Evolutionary conservation across 495 filamentous ascomycete species (phyloP).

Genomic region (Penicillium samsonianum): DNA sequence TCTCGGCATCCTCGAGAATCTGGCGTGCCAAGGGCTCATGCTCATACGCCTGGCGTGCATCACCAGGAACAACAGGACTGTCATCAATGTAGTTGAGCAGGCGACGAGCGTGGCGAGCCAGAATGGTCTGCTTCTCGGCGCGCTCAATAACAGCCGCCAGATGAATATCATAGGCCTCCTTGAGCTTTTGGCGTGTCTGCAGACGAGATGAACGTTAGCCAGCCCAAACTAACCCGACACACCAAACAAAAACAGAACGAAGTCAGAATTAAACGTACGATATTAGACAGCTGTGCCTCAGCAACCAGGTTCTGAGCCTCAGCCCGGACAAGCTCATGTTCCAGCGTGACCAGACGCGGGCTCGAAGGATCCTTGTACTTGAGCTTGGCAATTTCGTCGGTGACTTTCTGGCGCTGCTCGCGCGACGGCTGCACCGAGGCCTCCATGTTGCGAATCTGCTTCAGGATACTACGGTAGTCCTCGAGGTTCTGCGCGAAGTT

Average conservation of each 20-base stretch:
- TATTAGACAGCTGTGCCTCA: slow-evolving; percentile 93
- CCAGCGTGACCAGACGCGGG: slow-evolving; percentile 71
- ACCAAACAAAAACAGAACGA: not conserved
- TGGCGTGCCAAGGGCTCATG: slow-evolving; percentile 66
- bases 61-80: slow-evolving; percentile 84
- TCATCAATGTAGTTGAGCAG: slow-evolving; percentile 90
- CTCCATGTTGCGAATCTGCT: slow-evolving; percentile 91
- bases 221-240: not conserved
- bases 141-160: slow-evolving; percentile 88
- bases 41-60: slow-evolving; percentile 66
- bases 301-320: slow-evolving; percentile 96
- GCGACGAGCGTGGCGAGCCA: slow-evolving; percentile 84
- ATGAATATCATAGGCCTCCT: slow-evolving; percentile 87
- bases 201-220: slow-evolving; percentile 13
- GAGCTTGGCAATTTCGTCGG: slow-evolving; percentile 85
- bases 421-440: slow-evolving; percentile 87
- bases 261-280: slow-evolving; percentile 52
- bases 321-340: slow-evolving; percentile 93
- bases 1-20: slow-evolving; percentile 90
- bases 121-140: slow-evolving; percentile 91
- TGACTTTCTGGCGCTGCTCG: slow-evolving; percentile 78
- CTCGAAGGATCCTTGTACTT: slow-evolving; percentile 87
- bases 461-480: slow-evolving; percentile 75
- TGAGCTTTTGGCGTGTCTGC: slow-evolving; percentile 87
- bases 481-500: slow-evolving; percentile 82